Conservation (phyloP, 2,329 filamentous ascomycete genomes). For the Lasiodiplodia sp. region DNA sequence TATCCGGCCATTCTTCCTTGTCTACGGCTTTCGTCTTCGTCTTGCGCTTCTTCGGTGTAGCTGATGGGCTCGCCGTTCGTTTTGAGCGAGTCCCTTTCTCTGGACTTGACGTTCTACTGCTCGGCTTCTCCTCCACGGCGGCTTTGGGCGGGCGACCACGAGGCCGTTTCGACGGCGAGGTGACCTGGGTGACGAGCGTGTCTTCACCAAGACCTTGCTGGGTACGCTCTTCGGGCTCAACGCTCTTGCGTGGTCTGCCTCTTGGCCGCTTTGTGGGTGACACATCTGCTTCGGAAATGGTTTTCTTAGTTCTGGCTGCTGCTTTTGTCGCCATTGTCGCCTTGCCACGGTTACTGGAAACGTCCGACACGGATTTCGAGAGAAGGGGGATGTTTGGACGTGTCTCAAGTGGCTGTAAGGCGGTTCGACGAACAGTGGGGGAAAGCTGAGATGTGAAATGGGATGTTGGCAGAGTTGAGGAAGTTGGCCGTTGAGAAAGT, state of each 20-base stretch:
- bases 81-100: neutral
- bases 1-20: conserved; percentile 37
- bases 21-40: neutral
- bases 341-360: neutral
- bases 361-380: neutral
- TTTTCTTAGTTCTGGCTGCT: neutral
- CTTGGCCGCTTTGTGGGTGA: neutral
- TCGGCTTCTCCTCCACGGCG: neutral
- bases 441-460: neutral
- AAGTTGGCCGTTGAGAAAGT: neutral
- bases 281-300: neutral
- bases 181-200: neutral
- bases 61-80: neutral
- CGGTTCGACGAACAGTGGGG: neutral
- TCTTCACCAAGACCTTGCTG: neutral
- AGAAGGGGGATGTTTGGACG: conserved; percentile 4
- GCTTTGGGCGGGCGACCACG: conserved; percentile 10
- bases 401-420: neutral
- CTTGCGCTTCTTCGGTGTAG: neutral
- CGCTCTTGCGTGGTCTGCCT: neutral
- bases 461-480: neutral
- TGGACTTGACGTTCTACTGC: neutral
- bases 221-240: neutral
- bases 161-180: neutral
- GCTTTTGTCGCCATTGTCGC: neutral